These are phyloP conservation scores for Diplogelasinospora grovesii DNA, from an alignment of 495 filamentous ascomycete species.

Conservation along the genomic window DNA sequence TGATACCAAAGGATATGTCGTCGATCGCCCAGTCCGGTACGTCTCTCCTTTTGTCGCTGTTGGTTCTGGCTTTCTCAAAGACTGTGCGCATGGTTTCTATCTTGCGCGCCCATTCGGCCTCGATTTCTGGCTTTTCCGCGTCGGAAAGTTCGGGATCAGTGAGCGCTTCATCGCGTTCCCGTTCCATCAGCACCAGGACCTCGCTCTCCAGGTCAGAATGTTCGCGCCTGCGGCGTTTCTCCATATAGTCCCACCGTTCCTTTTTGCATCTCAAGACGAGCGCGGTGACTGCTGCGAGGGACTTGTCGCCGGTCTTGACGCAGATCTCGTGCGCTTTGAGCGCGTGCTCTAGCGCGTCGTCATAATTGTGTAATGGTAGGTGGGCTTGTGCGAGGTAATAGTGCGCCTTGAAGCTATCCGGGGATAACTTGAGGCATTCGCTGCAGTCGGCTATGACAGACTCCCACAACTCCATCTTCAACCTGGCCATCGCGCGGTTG, in stretches of 20 bases:
- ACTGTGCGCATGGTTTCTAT: conserved; percentile 49
- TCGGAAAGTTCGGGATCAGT: conserved; percentile 30
- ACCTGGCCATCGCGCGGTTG: conserved; percentile 81
- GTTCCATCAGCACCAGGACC: conserved; percentile 36
- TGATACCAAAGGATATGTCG: conserved; percentile 82
- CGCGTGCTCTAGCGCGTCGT: conserved; percentile 67
- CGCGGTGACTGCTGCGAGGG: conserved; percentile 56
- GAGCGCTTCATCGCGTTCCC: conserved; percentile 24
- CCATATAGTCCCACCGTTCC: conserved; percentile 56
- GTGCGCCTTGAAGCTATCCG: conserved; percentile 70
- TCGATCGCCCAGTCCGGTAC: conserved; percentile 87
- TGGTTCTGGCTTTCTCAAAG: conserved; percentile 53
- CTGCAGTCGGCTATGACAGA: conserved; percentile 75
- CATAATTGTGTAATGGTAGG: conserved; percentile 62
- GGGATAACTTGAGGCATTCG: conserved; percentile 59
- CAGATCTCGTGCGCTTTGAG: conserved; percentile 69
- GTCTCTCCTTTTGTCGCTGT: conserved; percentile 49
- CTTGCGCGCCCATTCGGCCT: conserved; percentile 54
- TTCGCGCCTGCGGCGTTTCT: conserved; percentile 39
- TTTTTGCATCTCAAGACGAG: conserved; percentile 76
- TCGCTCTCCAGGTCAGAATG: conserved; percentile 50
- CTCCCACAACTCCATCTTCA: conserved; percentile 65
- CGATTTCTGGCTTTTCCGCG: conserved; percentile 42
- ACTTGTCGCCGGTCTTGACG: conserved; percentile 49
- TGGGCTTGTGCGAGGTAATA: conserved; percentile 82